These are phyloP conservation scores for Monosporascus sp. DNA, from an alignment of 2,329 filamentous ascomycete genomes.

Conservation along the genomic window DNA sequence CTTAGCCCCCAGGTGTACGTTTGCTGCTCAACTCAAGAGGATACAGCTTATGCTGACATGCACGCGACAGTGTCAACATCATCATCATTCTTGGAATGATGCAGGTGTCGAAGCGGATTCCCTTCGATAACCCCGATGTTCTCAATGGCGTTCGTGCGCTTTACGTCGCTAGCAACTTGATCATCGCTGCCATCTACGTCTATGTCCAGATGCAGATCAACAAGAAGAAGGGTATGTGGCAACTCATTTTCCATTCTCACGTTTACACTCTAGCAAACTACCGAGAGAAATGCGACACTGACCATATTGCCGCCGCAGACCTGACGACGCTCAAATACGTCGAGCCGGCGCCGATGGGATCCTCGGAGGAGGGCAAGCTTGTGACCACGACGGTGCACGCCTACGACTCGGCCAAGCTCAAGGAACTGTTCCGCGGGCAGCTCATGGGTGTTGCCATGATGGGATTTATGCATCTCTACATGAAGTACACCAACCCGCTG, in stretches of 20 bases:
- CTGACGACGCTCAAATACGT: conserved; percentile 98
- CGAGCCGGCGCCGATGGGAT: conserved; percentile 90
- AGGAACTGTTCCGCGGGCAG: conserved; percentile 80
- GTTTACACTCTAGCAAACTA: neutral
- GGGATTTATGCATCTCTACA: conserved; percentile 96
- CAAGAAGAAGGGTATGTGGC: conserved; percentile 83
- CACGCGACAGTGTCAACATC: conserved; percentile 69
- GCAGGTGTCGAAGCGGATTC: conserved; percentile 94
- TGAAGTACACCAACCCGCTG: conserved; percentile 99
- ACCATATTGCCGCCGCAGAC: conserved; percentile 48
- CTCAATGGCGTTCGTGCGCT: conserved; percentile 51
- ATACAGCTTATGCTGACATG: conserved; percentile 17
- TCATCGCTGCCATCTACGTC: conserved; percentile 80
- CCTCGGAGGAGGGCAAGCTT: conserved; percentile 88
- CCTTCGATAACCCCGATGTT: conserved; percentile 75
- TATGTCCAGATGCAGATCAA: conserved; percentile 84
- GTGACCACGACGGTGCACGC: conserved; percentile 94
- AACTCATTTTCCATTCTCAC: neutral
- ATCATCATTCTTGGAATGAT: conserved; percentile 96
- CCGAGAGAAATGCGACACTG: neutral
- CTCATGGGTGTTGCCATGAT: conserved; percentile 98
- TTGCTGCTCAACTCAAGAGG: neutral
- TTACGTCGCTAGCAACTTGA: conserved; percentile 61
- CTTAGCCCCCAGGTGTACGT: conserved; percentile 62
- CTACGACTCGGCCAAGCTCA: conserved; percentile 86